Evolutionary conservation across 1,284 basidiomycete species (phyloP).

Genomic region (Albatrellus sp.): DNA sequence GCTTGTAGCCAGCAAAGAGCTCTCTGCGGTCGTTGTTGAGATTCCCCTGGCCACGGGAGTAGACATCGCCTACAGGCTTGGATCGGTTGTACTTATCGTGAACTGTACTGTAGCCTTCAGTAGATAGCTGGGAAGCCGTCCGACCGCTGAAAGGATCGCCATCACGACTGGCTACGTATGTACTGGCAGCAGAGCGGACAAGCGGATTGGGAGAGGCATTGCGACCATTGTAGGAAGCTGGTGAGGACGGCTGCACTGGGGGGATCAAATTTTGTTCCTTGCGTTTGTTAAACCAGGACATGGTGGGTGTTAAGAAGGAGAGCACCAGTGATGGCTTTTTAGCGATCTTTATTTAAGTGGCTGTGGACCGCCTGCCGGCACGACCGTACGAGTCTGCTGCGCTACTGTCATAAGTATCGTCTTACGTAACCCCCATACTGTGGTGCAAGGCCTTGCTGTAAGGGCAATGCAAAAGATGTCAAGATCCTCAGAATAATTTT

Average conservation of each 20-base stretch:
- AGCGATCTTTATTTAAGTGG: neutral
- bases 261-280: conserved; percentile 65
- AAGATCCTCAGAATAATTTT: no score
- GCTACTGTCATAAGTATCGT: no score
- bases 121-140: conserved; percentile 13
- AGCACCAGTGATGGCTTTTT: neutral
- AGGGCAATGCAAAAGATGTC: no score
- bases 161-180: conserved; percentile 57
- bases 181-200: conserved; percentile 38
- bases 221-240: conserved; percentile 20
- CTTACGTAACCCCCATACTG: no score
- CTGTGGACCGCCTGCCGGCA: neutral
- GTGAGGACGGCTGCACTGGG: conserved; percentile 31
- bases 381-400: no score
- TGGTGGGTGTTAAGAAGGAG: conserved; percentile 17
- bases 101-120: conserved; percentile 16
- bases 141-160: conserved; percentile 29
- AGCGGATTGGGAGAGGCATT: conserved; percentile 29
- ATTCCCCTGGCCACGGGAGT: conserved; percentile 44
- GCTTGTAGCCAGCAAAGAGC: conserved; percentile 62
- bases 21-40: conserved; percentile 59
- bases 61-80: conserved; percentile 45
- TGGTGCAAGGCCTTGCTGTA: no score
- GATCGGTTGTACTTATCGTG: conserved; percentile 38
- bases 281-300: conserved; percentile 64